A percentile compares a stretch with the other conserved stretches of the same genome.
Evolutionary conservation across 768 basidiomycete species (phyloP).

Genomic region (Tricholoma hemisulphureum): DNA sequence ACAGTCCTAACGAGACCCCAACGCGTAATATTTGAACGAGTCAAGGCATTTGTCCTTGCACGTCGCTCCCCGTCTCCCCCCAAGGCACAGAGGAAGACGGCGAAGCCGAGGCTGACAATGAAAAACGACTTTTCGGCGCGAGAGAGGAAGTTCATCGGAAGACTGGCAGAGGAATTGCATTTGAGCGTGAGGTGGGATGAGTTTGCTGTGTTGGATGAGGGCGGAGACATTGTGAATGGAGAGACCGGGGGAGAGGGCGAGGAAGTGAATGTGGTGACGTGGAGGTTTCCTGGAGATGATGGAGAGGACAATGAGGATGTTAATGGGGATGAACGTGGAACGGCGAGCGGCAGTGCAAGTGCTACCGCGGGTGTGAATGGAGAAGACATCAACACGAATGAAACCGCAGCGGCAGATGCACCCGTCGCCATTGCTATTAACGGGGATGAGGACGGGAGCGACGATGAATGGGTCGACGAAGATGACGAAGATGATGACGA

Average conservation of each 20-base stretch:
- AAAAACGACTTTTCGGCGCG: constrained; percentile 77
- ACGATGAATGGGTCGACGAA: constrained; percentile 53
- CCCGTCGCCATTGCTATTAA: constrained; percentile 18
- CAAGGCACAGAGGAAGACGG: constrained; percentile 18
- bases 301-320: constrained; percentile 22
- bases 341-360: constrained; percentile 5
- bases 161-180: constrained; percentile 74
- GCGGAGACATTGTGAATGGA: background rate
- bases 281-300: constrained; percentile 51
- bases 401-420: background rate
- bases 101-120: constrained; percentile 52
- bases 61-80: constrained; percentile 35
- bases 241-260: constrained; percentile 40
- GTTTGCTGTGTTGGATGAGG: constrained; percentile 45
- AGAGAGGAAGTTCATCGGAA: constrained; percentile 77
- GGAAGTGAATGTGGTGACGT: constrained; percentile 73
- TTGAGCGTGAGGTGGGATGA: constrained; percentile 90
- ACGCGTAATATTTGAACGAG: constrained; percentile 71
- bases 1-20: constrained; percentile 72
- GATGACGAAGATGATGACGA: constrained; percentile 47
- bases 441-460: constrained; percentile 34
- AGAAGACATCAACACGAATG: constrained; percentile 14
- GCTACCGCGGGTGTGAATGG: constrained; percentile 18
- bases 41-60: constrained; percentile 72
- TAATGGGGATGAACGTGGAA: constrained; percentile 24